These are phyloP conservation scores for Colletotrichum sp. DNA, from an alignment of 2,329 filamentous ascomycete species.

Conservation along the genomic window DNA sequence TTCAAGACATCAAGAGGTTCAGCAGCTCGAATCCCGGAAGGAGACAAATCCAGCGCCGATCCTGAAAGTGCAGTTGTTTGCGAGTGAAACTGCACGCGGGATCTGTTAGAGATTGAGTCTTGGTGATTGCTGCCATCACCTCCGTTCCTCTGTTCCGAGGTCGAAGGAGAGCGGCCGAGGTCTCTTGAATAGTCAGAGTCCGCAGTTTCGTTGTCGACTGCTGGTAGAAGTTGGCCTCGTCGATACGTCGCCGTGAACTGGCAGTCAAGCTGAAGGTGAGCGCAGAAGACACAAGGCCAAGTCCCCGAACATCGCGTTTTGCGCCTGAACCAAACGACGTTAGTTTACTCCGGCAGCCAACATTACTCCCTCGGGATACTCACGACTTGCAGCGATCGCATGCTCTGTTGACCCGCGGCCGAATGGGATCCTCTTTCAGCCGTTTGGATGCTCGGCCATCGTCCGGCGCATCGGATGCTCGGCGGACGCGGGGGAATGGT, in stretches of 20 bases:
- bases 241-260: conserved; percentile 27
- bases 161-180: background rate
- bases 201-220: conserved; percentile 24
- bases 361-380: background rate
- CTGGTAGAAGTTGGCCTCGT: conserved; percentile 25
- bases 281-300: conserved; percentile 27
- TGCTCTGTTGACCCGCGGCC: conserved; percentile 14
- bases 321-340: conserved; percentile 11
- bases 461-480: background rate
- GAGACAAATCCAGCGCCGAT: background rate
- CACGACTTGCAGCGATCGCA: conserved; percentile 31
- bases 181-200: background rate
- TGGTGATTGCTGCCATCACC: background rate
- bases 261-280: conserved; percentile 26
- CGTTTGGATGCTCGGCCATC: background rate
- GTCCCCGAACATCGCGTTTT: conserved; percentile 30
- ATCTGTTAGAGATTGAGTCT: rapidly evolving
- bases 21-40: background rate
- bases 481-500: background rate
- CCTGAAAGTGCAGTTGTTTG: rapidly evolving
- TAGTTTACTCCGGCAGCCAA: background rate
- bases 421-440: background rate
- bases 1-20: rapidly evolving
- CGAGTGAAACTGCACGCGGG: rapidly evolving
- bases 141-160: background rate